A percentile compares a stretch with the other conserved stretches of the same genome.
phyloP scores from a whole-genome alignment of 495 filamentous ascomycete species.

The Hamigera avellanea region DNA sequence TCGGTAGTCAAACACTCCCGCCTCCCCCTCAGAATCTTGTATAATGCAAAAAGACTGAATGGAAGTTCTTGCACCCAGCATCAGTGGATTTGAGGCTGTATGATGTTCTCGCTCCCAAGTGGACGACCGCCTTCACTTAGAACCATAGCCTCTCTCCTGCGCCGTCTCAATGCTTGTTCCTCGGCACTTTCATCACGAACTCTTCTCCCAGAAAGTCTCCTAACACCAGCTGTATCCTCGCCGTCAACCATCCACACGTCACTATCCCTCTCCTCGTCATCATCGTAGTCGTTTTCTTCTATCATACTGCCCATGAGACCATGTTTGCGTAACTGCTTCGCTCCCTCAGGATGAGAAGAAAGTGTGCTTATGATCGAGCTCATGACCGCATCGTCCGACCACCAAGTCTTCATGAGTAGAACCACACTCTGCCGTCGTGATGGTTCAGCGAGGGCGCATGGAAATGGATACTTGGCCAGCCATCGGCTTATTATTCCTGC shows the following conservation, averaged over 20 bases:
- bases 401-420: conserved; percentile 36
- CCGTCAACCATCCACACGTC: conserved; percentile 42
- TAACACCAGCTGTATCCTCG: conserved; percentile 30
- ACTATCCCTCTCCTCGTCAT: conserved; percentile 35
- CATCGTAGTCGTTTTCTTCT: conserved; percentile 32
- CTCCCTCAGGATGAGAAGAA: conserved; percentile 18
- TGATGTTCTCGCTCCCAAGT: conserved; percentile 38
- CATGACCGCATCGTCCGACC: conserved; percentile 35
- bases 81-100: conserved; percentile 24
- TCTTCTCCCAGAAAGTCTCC: conserved; percentile 19
- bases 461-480: conserved; percentile 40
- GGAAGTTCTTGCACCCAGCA: no score
- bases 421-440: conserved; percentile 30
- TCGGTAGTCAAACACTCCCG: no score
- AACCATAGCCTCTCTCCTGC: conserved; percentile 45
- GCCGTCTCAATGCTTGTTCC: conserved; percentile 37
- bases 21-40: no score
- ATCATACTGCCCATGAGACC: conserved; percentile 33
- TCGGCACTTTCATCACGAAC: conserved; percentile 32
- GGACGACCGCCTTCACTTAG: conserved; percentile 38
- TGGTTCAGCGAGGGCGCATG: conserved; percentile 23
- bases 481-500: conserved; percentile 36
- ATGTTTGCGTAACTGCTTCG: conserved; percentile 32
- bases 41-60: no score
- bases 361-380: conserved; percentile 28